Conservation (phyloP, 371 early-diverging fungal species). For the Smittium culicis region DNA sequence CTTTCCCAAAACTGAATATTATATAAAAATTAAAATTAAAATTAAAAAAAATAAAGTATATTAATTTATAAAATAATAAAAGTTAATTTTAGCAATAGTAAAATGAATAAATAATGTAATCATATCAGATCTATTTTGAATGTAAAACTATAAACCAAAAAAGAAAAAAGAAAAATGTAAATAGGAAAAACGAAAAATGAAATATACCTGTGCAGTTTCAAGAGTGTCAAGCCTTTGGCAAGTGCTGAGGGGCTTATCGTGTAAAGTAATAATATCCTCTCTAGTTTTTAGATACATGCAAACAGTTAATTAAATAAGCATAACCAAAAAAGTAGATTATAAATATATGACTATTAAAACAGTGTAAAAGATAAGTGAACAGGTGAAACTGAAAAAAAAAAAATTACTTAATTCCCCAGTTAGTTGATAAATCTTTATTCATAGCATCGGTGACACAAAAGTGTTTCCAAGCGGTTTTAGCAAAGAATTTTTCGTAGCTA, state of each 20-base stretch:
- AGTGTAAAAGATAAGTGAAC: no score
- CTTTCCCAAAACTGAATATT: constrained; percentile 6
- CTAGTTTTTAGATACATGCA: no score
- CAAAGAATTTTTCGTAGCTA: constrained; percentile 63
- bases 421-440: constrained; percentile 44
- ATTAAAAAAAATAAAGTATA: no score
- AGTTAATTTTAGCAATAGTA: no score
- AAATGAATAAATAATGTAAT: no score
- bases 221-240: constrained; percentile 41
- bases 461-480: constrained; percentile 58
- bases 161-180: not conserved
- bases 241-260: constrained; percentile 55
- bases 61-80: no score
- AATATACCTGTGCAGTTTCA: constrained; percentile 44
- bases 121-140: no score
- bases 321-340: constrained; percentile 4
- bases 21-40: no score
- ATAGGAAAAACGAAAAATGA: not conserved
- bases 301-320: no score
- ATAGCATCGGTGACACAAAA: constrained; percentile 79
- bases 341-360: no score
- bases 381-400: no score
- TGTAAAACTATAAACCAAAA: no score
- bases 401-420: constrained; percentile 41
- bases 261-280: constrained; percentile 35